Conservation (phyloP, 2,329 filamentous ascomycete genomes). For the Fusarium miscanthi region DNA sequence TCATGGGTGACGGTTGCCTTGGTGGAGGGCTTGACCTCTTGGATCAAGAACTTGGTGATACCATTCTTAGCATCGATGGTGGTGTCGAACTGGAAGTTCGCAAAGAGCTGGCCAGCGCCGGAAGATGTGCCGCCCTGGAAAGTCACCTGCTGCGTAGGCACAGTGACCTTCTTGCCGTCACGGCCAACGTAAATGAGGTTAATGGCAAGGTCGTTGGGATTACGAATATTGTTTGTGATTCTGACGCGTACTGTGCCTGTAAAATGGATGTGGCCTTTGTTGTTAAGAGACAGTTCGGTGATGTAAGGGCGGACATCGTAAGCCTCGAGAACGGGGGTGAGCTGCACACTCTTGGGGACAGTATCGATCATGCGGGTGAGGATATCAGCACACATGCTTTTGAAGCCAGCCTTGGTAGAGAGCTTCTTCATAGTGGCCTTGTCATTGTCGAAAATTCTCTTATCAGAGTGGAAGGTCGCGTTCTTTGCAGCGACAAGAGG, state of each 20-base stretch:
- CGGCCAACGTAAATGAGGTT: slow-evolving; percentile 32
- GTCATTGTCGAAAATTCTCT: slow-evolving; percentile 57
- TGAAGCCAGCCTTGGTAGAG: slow-evolving; percentile 48
- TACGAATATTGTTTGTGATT: slow-evolving; percentile 22
- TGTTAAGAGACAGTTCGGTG: slow-evolving; percentile 42
- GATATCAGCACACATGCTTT: slow-evolving; percentile 46
- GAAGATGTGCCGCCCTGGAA: slow-evolving; percentile 25
- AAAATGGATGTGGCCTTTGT: slow-evolving; percentile 40
- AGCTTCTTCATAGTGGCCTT: slow-evolving; percentile 57
- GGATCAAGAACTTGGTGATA: slow-evolving; percentile 49
- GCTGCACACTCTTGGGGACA: slow-evolving; percentile 45
- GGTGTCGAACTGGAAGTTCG: slow-evolving; percentile 47
- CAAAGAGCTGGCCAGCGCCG: slow-evolving; percentile 45
- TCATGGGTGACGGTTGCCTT: slow-evolving; percentile 41
- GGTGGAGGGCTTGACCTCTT: slow-evolving; percentile 40
- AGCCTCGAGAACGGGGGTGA: slow-evolving; percentile 45
- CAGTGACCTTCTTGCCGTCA: slow-evolving; percentile 9
- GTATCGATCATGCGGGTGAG: slow-evolving; percentile 52
- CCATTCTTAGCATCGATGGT: slow-evolving; percentile 39
- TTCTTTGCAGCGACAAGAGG: slow-evolving; percentile 56
- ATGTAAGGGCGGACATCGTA: slow-evolving; percentile 51
- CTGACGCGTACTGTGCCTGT: slow-evolving; percentile 44
- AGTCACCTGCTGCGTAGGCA: not conserved
- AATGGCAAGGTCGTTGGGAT: slow-evolving; percentile 39
- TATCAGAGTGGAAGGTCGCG: slow-evolving; percentile 54